phyloP scores from a whole-genome alignment of 108 stramenopile genomes.

The Nitzschia sp. region DNA sequence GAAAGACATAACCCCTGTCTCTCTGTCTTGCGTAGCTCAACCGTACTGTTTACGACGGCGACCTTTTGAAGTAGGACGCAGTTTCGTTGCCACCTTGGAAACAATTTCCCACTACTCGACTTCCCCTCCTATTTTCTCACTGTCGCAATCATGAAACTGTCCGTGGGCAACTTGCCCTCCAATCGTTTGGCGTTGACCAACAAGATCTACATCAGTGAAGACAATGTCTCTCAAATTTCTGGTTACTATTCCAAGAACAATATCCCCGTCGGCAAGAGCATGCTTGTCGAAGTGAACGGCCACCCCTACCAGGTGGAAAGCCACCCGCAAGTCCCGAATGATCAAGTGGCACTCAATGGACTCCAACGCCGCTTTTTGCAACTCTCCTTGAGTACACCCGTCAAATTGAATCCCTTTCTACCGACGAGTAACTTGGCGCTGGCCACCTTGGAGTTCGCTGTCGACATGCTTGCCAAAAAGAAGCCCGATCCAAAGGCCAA shows the following conservation, averaged over 20 bases:
- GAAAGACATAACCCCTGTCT: too few relatives aligned
- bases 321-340: constrained; percentile 58
- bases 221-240: constrained; percentile 45
- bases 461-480: constrained; percentile 79
- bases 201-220: constrained; percentile 75
- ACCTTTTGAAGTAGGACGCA: too few relatives aligned
- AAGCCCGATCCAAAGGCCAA: constrained; percentile 43
- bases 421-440: constrained; percentile 60
- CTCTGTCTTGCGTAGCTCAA: too few relatives aligned
- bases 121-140: too few relatives aligned
- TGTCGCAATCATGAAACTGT: constrained; percentile 41
- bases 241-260: constrained; percentile 35
- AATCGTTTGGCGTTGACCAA: constrained; percentile 88
- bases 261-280: constrained; percentile 32
- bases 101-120: too few relatives aligned
- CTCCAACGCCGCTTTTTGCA: constrained; percentile 77
- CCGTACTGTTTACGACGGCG: too few relatives aligned
- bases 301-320: constrained; percentile 80
- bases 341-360: constrained; percentile 83
- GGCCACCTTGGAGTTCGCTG: constrained; percentile 65
- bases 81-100: too few relatives aligned
- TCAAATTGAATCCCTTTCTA: constrained; percentile 59
- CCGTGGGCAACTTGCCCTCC: constrained; percentile 82
- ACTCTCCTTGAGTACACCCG: constrained; percentile 53
- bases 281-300: constrained; percentile 60